A percentile compares a stretch with the other conserved stretches of the same genome.
Conservation (phyloP, 805 yeast species). For the Wickerhamomyces silvicola region DNA sequence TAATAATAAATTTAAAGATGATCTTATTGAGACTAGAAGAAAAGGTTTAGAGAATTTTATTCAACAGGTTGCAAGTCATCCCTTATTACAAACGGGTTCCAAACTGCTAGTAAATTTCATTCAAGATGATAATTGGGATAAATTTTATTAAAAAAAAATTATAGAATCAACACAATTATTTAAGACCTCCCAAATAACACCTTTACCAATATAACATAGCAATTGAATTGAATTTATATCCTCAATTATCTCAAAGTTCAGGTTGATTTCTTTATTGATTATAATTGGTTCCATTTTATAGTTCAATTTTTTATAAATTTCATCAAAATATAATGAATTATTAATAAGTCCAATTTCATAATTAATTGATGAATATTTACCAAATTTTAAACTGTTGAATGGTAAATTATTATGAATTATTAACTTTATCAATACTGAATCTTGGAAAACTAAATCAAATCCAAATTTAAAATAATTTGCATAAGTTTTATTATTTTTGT, state of each 20-base stretch:
- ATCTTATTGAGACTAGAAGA: slow-evolving; percentile 76
- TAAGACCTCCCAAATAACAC: slow-evolving; percentile 36
- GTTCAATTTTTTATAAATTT: slow-evolving; percentile 1
- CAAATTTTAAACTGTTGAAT: slow-evolving; percentile 41
- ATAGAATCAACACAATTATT: slow-evolving; percentile 31
- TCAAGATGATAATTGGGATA: slow-evolving; percentile 81
- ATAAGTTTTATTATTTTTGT: slow-evolving; percentile 37
- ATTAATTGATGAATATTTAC: slow-evolving; percentile 45
- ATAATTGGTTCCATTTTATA: slow-evolving; percentile 15
- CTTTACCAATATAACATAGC: slow-evolving; percentile 31
- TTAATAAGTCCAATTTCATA: slow-evolving; percentile 27
- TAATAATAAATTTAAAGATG: slow-evolving; percentile 69
- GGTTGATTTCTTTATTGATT: slow-evolving; percentile 23
- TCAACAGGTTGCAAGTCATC: slow-evolving; percentile 82
- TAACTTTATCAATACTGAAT: slow-evolving; percentile 36
- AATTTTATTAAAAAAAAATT: slow-evolving; percentile 29
- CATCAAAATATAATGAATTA: background rate
- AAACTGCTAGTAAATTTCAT: slow-evolving; percentile 73
- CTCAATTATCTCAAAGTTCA: slow-evolving; percentile 31
- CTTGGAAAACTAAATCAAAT: slow-evolving; percentile 45
- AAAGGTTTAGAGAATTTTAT: slow-evolving; percentile 80
- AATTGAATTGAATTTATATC: too few relatives aligned
- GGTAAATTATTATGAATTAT: slow-evolving; percentile 47
- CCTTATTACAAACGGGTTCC: slow-evolving; percentile 83
- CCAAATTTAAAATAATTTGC: slow-evolving; percentile 51